Evolutionary conservation across 2,329 filamentous ascomycete species (phyloP), one percentile per base, ranked within the genome.

Genomic region (Xylariales sp.): DNA sequence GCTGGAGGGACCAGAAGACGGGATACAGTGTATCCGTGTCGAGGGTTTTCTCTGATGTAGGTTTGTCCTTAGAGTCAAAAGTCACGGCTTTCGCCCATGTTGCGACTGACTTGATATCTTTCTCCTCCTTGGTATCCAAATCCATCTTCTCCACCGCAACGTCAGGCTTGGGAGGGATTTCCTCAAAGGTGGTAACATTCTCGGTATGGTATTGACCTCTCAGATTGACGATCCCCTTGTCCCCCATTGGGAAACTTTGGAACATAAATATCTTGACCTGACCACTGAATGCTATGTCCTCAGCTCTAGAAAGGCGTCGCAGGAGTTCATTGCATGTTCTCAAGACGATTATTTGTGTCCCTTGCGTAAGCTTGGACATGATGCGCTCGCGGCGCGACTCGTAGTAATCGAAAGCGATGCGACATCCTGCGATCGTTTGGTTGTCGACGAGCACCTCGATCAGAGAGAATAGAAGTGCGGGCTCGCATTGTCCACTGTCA

Each of bases 231-330:
- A 93, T 96, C 60, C 93, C 97, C 60, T 91, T 93, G 64, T 98
- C 94, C 22, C 91, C 91, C 0, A 98, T 73, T 1, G 93, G 93
- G 56, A 98, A 97, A 61, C 89, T 95, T 62, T 98, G 44, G 63
- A 97, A 98, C 59, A 98, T 80, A 63, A 96, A 99, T 49, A 98
- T 96, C 63, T 97, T 97, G 19, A 99, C 93, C 28, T 93, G 80
- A 12, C 93, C 93, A 57, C 93, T 98, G 60, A 99, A 98, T 1
- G 94, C 89, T 0, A 93, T 94, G 62, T 98, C 93, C 61, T 97
- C 90, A 4, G 93, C 91, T 43, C 93, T 80, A n/a, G 93, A 97
- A 3, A 98, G 74, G 33, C 93, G 79, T 25, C 91, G 82, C n/a
- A 98, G 72, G 12, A 98, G 73, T 65, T 97, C 93, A 62, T 97